Base-by-base conservation (phyloP, 2,329 filamentous ascomycete species). In the Penicillium occitanis region DNA sequence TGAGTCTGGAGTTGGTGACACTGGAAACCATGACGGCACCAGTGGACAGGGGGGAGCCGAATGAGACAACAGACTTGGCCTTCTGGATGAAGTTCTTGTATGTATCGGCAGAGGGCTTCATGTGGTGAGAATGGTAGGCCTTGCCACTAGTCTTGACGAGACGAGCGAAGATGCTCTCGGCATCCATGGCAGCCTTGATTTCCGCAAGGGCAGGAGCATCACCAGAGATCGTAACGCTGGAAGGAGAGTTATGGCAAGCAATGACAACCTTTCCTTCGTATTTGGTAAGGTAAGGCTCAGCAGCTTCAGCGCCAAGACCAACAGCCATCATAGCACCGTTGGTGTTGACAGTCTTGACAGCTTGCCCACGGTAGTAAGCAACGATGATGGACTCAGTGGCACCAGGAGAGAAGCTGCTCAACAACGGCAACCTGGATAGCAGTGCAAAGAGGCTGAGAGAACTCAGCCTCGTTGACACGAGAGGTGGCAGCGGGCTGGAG, bases 341-440 rank as follows among this genome's bases (percentile, higher is more conserved):
- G 13, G 64, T 60, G 0, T 59, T 33, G 35, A 22, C 13, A 48
- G 58, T 35, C 68, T 59, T 37, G 66, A 48, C 22, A 30, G 61
- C 61, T 13, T 42, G 30, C n/a, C 80, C 79, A 1, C 81, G 76
- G 63, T 77, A 78, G 68, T 79, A 82, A 0, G 80, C 78, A 14
- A 76, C 71, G 1, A 69, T 68, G 5, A 82, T 78, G 5, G 80
- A 79, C 4, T 79, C 80, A 75, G 1, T 55, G 28, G 51, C 51
- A 35, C 76, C 78, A 84, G 1, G 78, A 79, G 28, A 76, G 61
- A 2, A 86, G 71, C 2, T 85, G 71, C 11, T 81, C 76, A 0
- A 79, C 76, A 3, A 86, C 68, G 0, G 78, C 80, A 3, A 86
- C 70, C 69, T 86, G 84, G 0, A 86, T 69, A 0, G 83, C 81